Conservation (phyloP, 208 protist species). For the Spongospora subterranea region DNA sequence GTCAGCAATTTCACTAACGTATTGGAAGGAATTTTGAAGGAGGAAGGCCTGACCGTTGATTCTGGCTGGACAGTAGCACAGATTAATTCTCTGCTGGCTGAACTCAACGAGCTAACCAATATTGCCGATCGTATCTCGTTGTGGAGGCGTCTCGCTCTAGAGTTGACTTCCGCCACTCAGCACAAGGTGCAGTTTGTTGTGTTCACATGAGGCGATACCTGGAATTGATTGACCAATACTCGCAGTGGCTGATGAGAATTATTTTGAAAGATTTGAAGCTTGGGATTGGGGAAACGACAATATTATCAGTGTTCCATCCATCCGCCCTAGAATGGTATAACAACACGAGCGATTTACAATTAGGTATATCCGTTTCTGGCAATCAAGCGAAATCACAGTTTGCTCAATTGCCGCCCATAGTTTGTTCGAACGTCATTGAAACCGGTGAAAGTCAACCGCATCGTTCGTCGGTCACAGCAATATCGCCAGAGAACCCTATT, state of each 20-base stretch:
- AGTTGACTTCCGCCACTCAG: not conserved
- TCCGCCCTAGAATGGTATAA: conserved; percentile 32
- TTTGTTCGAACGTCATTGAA: conserved; percentile 6
- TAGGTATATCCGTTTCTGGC: not conserved
- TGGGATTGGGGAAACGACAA: conserved; percentile 19
- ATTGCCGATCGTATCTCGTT: not conserved
- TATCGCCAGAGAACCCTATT: conserved; percentile 20
- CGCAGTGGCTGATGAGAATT: conserved; percentile 26
- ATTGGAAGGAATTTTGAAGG: not conserved
- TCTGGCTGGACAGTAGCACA: not conserved
- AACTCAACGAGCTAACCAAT: not conserved
- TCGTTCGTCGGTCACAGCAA: not conserved
- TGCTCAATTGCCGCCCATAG: not conserved
- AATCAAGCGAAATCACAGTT: not conserved
- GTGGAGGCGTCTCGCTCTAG: not conserved
- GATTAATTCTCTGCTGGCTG: not conserved
- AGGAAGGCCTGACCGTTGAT: not conserved
- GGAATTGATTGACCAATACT: too few relatives aligned
- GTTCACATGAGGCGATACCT: not conserved
- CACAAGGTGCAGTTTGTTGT: conserved; percentile 4
- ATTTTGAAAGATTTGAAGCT: conserved; percentile 50
- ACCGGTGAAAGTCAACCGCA: not conserved
- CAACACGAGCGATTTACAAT: conserved; percentile 8
- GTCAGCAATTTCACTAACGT: conserved; percentile 20
- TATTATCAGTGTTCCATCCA: not conserved